Evolutionary conservation across 108 stramenopile genomes (phyloP), one percentile per base, ranked within the genome.

Genomic region (Skeletonema grethae): DNA sequence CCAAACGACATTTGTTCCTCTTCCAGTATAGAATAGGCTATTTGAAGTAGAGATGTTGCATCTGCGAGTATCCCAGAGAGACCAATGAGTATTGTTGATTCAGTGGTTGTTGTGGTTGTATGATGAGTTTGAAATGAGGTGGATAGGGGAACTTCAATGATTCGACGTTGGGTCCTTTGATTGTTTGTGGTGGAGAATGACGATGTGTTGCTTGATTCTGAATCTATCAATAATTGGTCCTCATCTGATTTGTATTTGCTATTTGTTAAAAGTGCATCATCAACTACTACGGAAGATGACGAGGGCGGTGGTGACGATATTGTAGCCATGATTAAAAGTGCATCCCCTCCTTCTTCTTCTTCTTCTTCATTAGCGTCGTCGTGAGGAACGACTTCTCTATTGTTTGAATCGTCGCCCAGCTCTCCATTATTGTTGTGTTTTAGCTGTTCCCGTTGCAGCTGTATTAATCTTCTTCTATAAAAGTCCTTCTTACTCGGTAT

Each of bases 61-160:
- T 94, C 93, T 4, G 87, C 70, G 18, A 94, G 57, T 30, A 90
- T 74, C 8, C 93, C 93, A 28, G 82, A 82, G 57, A 94, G 73
- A 32, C 81, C 90, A 3, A 91, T 61, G 22, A 85, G 67, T 5
- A 87, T 60, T 0, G 29, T 16, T 60, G 59, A 34, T 34, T 34
- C 59, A 60, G 30, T 7, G 6, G 46, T 61, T 41, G 69, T 63
- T 11, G 76, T 65, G 8, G 72, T 58, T 39, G 72, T 35, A 34
- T 38, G 36, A 46, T 32, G 59, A 62, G 18, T 35, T 34, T 32
- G 53, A 30, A 66, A 63, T 24, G 39, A 30, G 10, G 73, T 31
- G 8, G 70, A 72, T 31, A 82, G 28, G 45, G 76, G 75, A 65
- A 77, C 60, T 72, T 77, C 80, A 55, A 82, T 67, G 22, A 82